Evolutionary conservation across 1,284 basidiomycete species (phyloP).

Genomic region (Neolentinus lepideus): DNA sequence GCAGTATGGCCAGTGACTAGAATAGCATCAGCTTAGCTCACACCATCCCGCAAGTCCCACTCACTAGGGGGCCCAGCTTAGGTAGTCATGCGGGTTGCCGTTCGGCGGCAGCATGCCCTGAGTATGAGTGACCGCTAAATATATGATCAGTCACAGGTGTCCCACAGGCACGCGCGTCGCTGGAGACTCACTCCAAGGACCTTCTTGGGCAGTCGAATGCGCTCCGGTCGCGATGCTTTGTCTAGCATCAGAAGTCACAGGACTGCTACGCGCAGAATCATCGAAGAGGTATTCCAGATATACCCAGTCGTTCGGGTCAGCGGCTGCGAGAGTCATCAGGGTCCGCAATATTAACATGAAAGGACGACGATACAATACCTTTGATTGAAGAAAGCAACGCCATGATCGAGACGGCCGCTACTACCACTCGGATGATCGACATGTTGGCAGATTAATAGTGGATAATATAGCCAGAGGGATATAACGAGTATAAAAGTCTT

Average conservation of each 20-base stretch:
- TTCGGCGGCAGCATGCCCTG: slow-evolving; percentile 18
- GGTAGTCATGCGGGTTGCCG: slow-evolving; percentile 40
- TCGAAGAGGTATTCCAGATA: background rate
- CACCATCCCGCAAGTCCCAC: slow-evolving; percentile 11
- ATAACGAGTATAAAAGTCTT: too few species aligned
- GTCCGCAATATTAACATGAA: too few species aligned
- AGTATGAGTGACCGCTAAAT: background rate
- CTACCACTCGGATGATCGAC: too few species aligned
- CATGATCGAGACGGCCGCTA: too few species aligned
- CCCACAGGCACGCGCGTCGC: background rate
- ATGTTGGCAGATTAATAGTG: too few species aligned
- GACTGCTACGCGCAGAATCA: background rate
- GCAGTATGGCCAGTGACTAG: slow-evolving; percentile 57
- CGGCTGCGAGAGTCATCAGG: background rate
- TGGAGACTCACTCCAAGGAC: background rate
- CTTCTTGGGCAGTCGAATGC: background rate
- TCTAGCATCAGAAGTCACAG: background rate
- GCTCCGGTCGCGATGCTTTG: background rate
- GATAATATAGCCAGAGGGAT: too few species aligned
- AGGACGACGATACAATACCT: too few species aligned
- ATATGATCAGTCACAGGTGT: background rate
- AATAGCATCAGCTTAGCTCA: slow-evolving; percentile 4
- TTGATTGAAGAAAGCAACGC: too few species aligned
- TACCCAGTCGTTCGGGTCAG: slow-evolving; percentile 1
- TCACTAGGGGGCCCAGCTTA: slow-evolving; percentile 53